Base-by-base conservation (phyloP, 306 rosid genomes). In the Prunus mongolica region DNA sequence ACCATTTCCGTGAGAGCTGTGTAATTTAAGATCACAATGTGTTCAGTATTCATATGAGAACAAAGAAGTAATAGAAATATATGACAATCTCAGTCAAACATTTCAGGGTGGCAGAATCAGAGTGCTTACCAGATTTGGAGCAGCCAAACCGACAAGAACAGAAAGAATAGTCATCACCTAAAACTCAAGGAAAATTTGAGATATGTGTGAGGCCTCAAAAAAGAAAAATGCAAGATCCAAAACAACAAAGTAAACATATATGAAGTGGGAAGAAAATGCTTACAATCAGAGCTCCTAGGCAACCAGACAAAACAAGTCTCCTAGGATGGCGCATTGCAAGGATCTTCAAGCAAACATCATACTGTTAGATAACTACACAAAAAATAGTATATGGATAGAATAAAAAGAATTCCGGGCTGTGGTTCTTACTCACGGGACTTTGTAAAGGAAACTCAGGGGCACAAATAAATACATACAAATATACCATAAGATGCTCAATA, bases 151-250 rank as follows among this genome's bases (percentile, higher is more conserved):
- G 67, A 95, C 92, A 64, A 95, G 86, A 72, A 67, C 99, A 77
- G 97, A 95, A 61, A 95, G 93, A 84, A 89, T 83, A 60, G 99
- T 95, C 99, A 95, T 95, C 80, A 92, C 97, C 99, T 95, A 67
- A 30, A 50, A 69, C 46, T 12, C 67, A 71, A 69, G 67, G 76
- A 83, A 81, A 10, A 74, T 50, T 67, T 66, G 62, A 16, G 51
- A 49, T 46, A 66, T 65, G 49, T 12, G 46, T 73, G 65, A 79
- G 69, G 71, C 67, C 75, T 58, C 25, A 27, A 46, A 46, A 4
- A 22, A 72, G 38, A 71, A 65, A 15, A 44, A 22, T 7, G 9
- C 73, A n/a, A 44, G 18, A 41, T 30, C 30, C 18, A 57, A 45
- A 38, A 30, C 25, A 8, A 45, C 12, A 8, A 65, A 69, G 13